Evolutionary conservation across 208 protist genomes (phyloP), one percentile per base, ranked within the genome.

Genomic region (Crithidia brevicula): DNA sequence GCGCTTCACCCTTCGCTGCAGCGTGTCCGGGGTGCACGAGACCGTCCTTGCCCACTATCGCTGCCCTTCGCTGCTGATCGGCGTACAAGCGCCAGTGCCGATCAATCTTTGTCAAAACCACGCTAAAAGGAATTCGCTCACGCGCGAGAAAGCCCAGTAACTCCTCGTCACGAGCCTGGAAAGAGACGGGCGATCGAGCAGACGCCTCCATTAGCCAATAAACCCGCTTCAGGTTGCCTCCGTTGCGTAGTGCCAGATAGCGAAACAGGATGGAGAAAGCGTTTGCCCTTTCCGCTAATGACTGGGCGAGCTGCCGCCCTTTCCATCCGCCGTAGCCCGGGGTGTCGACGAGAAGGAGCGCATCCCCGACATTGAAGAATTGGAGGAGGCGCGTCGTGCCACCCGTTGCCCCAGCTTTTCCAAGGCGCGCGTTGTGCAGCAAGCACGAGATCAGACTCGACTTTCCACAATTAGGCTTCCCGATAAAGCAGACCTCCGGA

Each of bases 351-450:
- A 97, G 76, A 36, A 95, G 77, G 38, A 97, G 64, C 8, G 80
- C 88, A 56, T 95, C 92, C 22, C 89, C 92, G 5, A 95, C 92
- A 58, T 95, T 97, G 69, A 95, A 97, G 73, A 97, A 97, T 56
- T 95, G 80, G 11, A 97, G 76, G 23, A 89, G 60, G 18, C 86
- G 81, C 15, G 89, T 95, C 22, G 85, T 91, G 53, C 92, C 92
- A 10, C 74, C 70, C 10, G 59, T 77, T 3, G 52, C 45, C 18
- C 84, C 77, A 28, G 77, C 61, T 54, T 79, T 85, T 6, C 78
- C 92, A 10, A 97, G 65, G 15, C 74, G 74, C n/a, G 40, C 68
- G 58, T 97, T 97, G 71, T 89, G 89, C 25, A 94, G 64, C 15
- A 97, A 72, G 36, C 77, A 88, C 0, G 89, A 91, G 51, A 97